phyloP scores from a whole-genome alignment of 495 filamentous ascomycete species.

The Venustampulla echinocandica region DNA sequence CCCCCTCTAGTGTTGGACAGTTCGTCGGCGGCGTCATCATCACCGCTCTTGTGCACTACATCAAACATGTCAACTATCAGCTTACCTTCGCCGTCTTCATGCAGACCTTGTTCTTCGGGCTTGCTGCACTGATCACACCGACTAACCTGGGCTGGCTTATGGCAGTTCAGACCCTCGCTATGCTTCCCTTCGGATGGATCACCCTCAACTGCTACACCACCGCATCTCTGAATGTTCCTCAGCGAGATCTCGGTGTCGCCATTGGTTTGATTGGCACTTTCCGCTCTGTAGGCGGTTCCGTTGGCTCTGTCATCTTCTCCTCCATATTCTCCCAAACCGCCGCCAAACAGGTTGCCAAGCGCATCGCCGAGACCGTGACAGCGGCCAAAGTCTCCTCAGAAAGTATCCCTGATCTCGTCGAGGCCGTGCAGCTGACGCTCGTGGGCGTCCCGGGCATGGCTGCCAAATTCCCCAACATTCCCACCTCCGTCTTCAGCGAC shows the following conservation, averaged over 20 bases:
- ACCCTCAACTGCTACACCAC: slow-evolving; percentile 28
- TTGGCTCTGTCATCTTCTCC: slow-evolving; percentile 19
- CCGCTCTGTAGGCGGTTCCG: slow-evolving; percentile 15
- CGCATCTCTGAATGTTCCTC: slow-evolving; percentile 27
- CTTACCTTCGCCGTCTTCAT: slow-evolving; percentile 26
- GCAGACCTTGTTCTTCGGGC: slow-evolving; percentile 30
- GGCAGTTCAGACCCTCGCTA: slow-evolving; percentile 29
- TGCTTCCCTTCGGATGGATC: slow-evolving; percentile 27
- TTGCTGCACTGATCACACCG: slow-evolving; percentile 24
- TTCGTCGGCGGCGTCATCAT: slow-evolving; percentile 27
- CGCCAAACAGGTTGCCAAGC: slow-evolving; percentile 11
- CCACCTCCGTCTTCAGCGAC: slow-evolving; percentile 12
- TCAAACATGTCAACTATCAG: slow-evolving; percentile 27
- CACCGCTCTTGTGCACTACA: slow-evolving; percentile 24
- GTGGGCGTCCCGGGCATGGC: slow-evolving; percentile 21
- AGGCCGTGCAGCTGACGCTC: slow-evolving; percentile 14
- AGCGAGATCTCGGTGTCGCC: slow-evolving; percentile 25
- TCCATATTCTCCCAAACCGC: slow-evolving; percentile 11
- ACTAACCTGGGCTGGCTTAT: slow-evolving; percentile 25
- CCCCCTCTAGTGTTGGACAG: slow-evolving; percentile 11
- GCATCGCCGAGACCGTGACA: slow-evolving; percentile 13
- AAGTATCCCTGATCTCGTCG: slow-evolving; percentile 13
- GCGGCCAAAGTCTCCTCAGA: slow-evolving; percentile 9
- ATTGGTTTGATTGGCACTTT: slow-evolving; percentile 24
- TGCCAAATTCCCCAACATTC: slow-evolving; percentile 13